Base-by-base conservation (phyloP, 108 stramenopile genomes). In the Fragilaria radians region DNA sequence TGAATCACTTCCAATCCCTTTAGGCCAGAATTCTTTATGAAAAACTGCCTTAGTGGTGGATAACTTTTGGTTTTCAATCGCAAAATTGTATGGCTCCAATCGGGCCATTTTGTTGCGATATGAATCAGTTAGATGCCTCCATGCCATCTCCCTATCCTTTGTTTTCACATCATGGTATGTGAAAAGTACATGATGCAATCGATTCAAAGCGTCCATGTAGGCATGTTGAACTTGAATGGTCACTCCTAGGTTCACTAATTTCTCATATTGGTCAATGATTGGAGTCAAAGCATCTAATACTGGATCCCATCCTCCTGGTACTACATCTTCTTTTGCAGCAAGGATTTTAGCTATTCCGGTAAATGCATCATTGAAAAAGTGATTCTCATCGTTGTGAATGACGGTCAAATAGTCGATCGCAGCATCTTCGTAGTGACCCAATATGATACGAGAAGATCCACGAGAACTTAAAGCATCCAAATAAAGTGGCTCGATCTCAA, bases 81-180 rank as follows among this genome's bases (percentile, higher is more conserved):
- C 71, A 25, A 57, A 57, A 32, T 82, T 63, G 62, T 70, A 91
- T 7, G 78, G 77, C 3, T 73, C 76, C 24, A 91, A 54, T 0
- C 61, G 63, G 0, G 70, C 56, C 76, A 88, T 79, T 66, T 88
- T 91, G 79, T 80, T 74, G 27, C 76, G 34, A 61, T 84, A 82
- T 17, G 81, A 65, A 47, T 51, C 66, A 4, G 63, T 59, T 18
- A 91, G 32, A 54, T 82, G 73, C n/a, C 74, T 59, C 84, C 84
- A 91, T 18, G 90, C 90, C 51, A 52, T 62, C 1, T 69, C 62
- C 0, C 61, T 65, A 67, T 88, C 63, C 47, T 82, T 82, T 19
- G 90, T 84, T 61, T 88, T 88, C 33, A 50, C 57, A 59, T 91
- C 90, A 61, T 91, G 84, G 56, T 91, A 91, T 28, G 64, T 52